Base-by-base conservation (phyloP, 345 rosid species). In the Boechera stricta region DNA sequence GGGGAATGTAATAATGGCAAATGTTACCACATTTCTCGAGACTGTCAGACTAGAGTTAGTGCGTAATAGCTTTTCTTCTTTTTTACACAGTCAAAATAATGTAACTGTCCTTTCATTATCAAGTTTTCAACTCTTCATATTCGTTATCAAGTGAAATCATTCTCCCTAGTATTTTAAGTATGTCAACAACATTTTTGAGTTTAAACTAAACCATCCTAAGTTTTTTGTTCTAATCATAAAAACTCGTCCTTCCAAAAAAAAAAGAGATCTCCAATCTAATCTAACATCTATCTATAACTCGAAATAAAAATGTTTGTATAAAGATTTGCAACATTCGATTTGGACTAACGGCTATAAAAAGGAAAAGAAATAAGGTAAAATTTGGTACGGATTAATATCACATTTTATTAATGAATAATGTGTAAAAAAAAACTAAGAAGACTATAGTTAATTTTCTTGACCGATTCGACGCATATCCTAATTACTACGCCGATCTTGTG, bases 1-100 rank as follows among this genome's bases (percentile, higher is more conserved):
- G 41, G 77, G 77, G 52, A 75, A 76, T 60, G 79, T 60, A 61
- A 76, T 68, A 76, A 76, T 69, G 75, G 28, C 24, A 69, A 63
- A 62, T 54, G 71, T 35, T 24, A 77, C 71, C 52, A 64, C 80
- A 38, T 18, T 12, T 63, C 24, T 77, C 71, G 71, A 77, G 76
- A 70, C 44, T 77, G 80, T 63, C 80, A 70, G 80, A 52, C 35
- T 29, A 62, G 13, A 56, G 16, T 51, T 53, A 77, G 52, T 77
- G 80, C 72, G 80, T 56, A 26, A 12, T 71, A 56, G 72, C 80
- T 71, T 77, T 77, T 45, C 16, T 36, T n/a, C 42, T 42, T 64
- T 64, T 45, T 45, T 49, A 49, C 54, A 57, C 76, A 64, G 76
- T 77, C 76, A 71, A 71, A 54, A 64, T 36, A 36, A 48, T 77